Evolutionary conservation across 768 basidiomycete genomes (phyloP), one percentile per base, ranked within the genome.

Genomic region (Macrolepiota dolichaula): DNA sequence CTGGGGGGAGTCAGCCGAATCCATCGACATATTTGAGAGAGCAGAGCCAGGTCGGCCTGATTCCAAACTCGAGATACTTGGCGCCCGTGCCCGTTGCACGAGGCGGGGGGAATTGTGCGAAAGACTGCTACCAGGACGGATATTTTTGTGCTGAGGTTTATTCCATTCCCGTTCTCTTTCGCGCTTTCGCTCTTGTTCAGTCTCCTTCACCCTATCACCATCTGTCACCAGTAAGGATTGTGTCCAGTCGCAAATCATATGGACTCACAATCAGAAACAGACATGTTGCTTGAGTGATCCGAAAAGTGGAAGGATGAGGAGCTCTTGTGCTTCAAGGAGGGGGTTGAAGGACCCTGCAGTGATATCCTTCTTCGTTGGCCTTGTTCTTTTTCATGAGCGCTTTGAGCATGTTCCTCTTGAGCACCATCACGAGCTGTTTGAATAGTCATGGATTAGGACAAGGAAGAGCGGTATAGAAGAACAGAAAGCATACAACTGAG

Each of bases 151-250:
- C 22, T 74, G 74, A 11, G 75, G 79, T 63, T 74, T 82, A 67
- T 85, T 85, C 84, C 85, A 85, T 54, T 78, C 78, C 36, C 81
- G 76, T 65, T 85, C 86, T 40, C 78, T 75, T 57, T 84, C 82
- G 29, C 73, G 62, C 50, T 76, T 74, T 50, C 72, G 76, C 55
- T 85, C 84, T 47, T 67, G 69, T 57, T 80, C 78, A 24, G 77
- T 57, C 50, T 81, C 81, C 40, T 67, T 68, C 4, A 74, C 67
- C 37, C 74, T 74, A 44, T 84, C 83, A 51, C 69, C 74, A 69
- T 82, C 85, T 86, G 61, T 24, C 27, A 56, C 32, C 35, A 47
- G 37, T 50, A 22, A 36, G 42, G 40, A 51, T 37, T 40, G 15
- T 11, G 22, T 13, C 12, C 27, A 11, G 46, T 50, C 57, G 55